A percentile compares a stretch with the other conserved stretches of the same genome.
Conservation (phyloP, 345 rosid genomes). For the Nasturtium officinale region DNA sequence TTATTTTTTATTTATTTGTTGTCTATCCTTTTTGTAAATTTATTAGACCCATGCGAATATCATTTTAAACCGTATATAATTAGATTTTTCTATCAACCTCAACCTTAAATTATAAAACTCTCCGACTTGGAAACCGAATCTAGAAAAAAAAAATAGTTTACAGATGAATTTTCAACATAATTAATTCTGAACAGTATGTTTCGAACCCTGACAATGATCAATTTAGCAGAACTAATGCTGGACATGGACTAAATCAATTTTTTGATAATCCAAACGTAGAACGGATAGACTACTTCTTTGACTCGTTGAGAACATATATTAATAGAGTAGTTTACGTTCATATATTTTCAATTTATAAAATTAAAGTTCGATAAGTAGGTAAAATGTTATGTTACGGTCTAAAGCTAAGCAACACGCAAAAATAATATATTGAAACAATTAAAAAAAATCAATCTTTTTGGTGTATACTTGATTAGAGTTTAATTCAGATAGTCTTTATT, state of each 20-base stretch:
- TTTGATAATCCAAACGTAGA: not conserved
- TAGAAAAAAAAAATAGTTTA: not conserved
- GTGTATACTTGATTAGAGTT: not conserved
- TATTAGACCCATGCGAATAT: not conserved
- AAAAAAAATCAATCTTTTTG: not conserved
- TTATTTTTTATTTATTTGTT: slow-evolving; percentile 11
- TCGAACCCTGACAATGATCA: not conserved
- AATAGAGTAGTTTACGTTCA: not conserved
- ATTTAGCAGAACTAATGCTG: not conserved
- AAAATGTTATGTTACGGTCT: not conserved
- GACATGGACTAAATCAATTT: not conserved
- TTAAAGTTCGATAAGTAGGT: not conserved
- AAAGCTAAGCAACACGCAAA: not conserved
- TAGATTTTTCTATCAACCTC: not conserved
- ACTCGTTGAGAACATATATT: not conserved
- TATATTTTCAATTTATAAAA: not conserved
- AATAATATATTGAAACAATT: not conserved
- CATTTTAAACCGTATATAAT: not conserved
- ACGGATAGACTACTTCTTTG: not conserved
- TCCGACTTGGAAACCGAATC: not conserved
- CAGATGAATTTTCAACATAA: not conserved
- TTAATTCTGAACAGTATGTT: not conserved
- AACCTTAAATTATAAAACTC: not conserved
- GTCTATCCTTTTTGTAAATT: slow-evolving; percentile 11
- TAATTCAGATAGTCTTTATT: slow-evolving; percentile 4